Evolutionary conservation across 805 yeast genomes (phyloP), one percentile per base, ranked within the genome.

Genomic region (Ogataea ramenticola): DNA sequence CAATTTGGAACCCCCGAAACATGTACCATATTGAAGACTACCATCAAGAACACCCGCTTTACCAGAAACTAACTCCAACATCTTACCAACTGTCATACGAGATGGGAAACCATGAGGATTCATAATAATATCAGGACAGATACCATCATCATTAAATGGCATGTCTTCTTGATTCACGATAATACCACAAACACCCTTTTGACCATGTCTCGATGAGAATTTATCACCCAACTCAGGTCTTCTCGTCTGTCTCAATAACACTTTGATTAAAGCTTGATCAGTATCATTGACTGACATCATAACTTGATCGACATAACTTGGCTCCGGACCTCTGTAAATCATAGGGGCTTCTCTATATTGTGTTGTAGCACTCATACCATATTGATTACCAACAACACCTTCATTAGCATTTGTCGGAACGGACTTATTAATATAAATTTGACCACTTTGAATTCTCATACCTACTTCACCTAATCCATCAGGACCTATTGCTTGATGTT

Each of bases 21-120:
- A 93, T 1, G 99, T 93, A 57, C 99, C 99, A 56, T 93, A 93
- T 62, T 93, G 95, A 47, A 93, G 70, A 2, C 86, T 60, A 3
- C 99, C 99, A 55, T 87, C 85, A 54, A 93, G 67, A 34, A 93
- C 97, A 62, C 99, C 99, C 0, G 98, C 99, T 61, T 93, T 93
- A 54, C 99, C 99, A 29, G 96, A 85, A 21, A 93, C 85, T 49
- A 91, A 73, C 65, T 93, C 99, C 52, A 93, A 80, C 98, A 93
- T 91, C 66, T 93, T 93, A 47, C 99, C 99, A 17, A 93, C 98
- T 34, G 99, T 93, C 99, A 93, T 93, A 77, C 99, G 95, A 31
- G 98, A 91, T 49, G 99, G 99, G 82, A 91, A 93, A 70, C 97
- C 99, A 64, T 91, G 99, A 1, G 99, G 99, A 60, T 91, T 91